A percentile compares a stretch with the other conserved stretches of the same genome.
Conservation (phyloP, 495 filamentous ascomycete species). For the Terfezia boudieri region DNA sequence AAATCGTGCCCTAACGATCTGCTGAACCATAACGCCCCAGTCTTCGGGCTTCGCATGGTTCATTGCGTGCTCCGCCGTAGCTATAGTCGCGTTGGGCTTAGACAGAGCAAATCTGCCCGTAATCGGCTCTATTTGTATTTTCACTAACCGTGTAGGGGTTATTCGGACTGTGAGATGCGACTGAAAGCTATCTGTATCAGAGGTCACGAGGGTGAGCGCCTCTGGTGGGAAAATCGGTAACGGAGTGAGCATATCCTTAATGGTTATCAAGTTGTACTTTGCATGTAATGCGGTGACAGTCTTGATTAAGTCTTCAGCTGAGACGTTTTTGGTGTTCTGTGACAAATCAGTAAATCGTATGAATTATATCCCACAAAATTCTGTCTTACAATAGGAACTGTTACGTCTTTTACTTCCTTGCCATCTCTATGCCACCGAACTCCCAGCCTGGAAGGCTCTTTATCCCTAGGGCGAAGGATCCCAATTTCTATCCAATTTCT, state of each 20-base stretch:
- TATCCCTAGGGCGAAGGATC: slow-evolving; percentile 18
- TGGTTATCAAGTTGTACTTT: slow-evolving; percentile 36
- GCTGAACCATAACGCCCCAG: slow-evolving; percentile 1
- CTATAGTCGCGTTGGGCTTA: slow-evolving; percentile 23
- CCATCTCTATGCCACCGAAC: slow-evolving; percentile 72
- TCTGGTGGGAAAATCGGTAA: slow-evolving; percentile 35
- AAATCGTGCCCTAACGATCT: slow-evolving; percentile 26
- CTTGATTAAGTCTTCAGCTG: slow-evolving; percentile 47
- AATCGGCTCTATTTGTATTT: slow-evolving; percentile 46
- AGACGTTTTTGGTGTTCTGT: slow-evolving; percentile 36
- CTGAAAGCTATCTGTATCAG: slow-evolving; percentile 37
- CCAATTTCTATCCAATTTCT: slow-evolving; percentile 55
- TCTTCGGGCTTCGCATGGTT: slow-evolving; percentile 24
- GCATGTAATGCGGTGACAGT: slow-evolving; percentile 54
- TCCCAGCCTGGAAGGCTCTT: slow-evolving; percentile 28
- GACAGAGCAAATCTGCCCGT: slow-evolving; percentile 33
- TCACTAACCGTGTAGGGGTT: slow-evolving; percentile 31
- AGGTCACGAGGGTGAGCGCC: slow-evolving; percentile 32
- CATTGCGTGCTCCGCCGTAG: slow-evolving; percentile 27
- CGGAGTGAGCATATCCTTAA: slow-evolving; percentile 32
- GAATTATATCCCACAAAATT: too few species aligned
- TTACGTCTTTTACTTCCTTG: slow-evolving; percentile 41
- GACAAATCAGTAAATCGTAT: background rate
- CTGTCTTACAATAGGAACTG: slow-evolving; percentile 30
- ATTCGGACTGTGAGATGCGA: slow-evolving; percentile 46